Base-by-base conservation (phyloP, 1,139 yeast species). In the Petasospora rhodanensis region DNA sequence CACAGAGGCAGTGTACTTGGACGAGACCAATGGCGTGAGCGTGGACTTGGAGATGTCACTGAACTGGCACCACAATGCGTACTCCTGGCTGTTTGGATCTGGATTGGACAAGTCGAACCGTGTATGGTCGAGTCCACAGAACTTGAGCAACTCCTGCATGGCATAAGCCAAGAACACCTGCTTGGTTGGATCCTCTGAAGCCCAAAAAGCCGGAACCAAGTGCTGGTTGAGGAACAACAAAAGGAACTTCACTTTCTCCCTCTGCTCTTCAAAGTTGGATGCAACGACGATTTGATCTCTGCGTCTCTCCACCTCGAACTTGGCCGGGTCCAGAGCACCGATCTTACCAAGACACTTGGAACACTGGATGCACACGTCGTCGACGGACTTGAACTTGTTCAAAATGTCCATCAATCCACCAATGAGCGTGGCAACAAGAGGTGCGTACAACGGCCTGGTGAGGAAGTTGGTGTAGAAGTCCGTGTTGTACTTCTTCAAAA, bases 161-260 rank as follows among this genome's bases (percentile, higher is more conserved):
- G 93, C 85, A 57, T 74, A 83, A 0, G 96, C 96, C 22, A 89
- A 69, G 52, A 81, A 84, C 41, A 84, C 67, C 54, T 93, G 98
- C 32, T 79, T 76, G 17, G 76, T 74, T 0, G 98, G 96, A 52
- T 87, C 87, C 29, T 81, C 83, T 1, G 96, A 81, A 1, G 96
- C 87, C 76, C 94, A 80, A 55, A 87, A 89, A 2, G 86, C 75
- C 26, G 83, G 84, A 8, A 89, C 80, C 13, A 93, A 65, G 42
- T 76, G 69, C 32, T 72, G 71, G 43, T 84, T 82, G 29, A 89
- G 64, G 37, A 89, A 76, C 45, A 72, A 69, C 6, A 76, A 64
- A 13, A 87, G 66, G 51, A 91, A 86, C 5, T 65, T 67, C 5
- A 76, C 64, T 22, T 76, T 74, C 47, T 87, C 96, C 4, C 55